Evolutionary conservation across 2,329 filamentous ascomycete species (phyloP), one percentile per base, ranked within the genome.

Genomic region (Fusarium euwallaceae): DNA sequence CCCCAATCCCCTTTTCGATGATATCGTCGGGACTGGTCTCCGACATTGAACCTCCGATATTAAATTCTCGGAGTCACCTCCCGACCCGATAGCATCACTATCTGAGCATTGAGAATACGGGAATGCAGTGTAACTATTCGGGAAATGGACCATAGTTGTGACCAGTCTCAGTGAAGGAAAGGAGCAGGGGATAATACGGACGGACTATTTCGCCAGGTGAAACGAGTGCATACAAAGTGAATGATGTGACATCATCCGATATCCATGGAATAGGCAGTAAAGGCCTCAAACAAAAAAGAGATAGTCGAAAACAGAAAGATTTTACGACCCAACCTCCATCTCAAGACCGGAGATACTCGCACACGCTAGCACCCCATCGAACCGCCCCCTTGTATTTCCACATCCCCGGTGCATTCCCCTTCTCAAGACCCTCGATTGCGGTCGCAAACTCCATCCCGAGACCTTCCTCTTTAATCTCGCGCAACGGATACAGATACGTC

Each of bases 321-420:
- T 34, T 22, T 32, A 17, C 22, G 9, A 7, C 16, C 24, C 22
- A 36, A n/a, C 34, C 12, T 24, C 34, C 14, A 60, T 17, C 39
- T 78, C 67, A 78, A 12, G 78, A 70, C 41, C 87, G 81, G 66
- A 90, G 72, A 77, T 86, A 90, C 48, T 84, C 82, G 73, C 85
- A 86, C 0, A 88, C 84, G 16, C 80, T 80, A 75, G 83, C 84
- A 0, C 86, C 87, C 88, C 88, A 89, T 9, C 85, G 81, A 39
- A 84, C 79, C 0, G 82, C 84, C 2, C 86, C 85, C 74, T 90
- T 90, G 78, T 90, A 90, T 32, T 76, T 80, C 83, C 86, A 88
- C 87, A 90, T 89, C 0, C 84, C 87, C 0, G 87, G 86, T 2
- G 87, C 87, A 70, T 90, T 90, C 1, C 88, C 88, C 24, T 72